These are phyloP conservation scores for Barbarea vulgaris DNA, from an alignment of 345 rosid genomes.

Conservation along the genomic window DNA sequence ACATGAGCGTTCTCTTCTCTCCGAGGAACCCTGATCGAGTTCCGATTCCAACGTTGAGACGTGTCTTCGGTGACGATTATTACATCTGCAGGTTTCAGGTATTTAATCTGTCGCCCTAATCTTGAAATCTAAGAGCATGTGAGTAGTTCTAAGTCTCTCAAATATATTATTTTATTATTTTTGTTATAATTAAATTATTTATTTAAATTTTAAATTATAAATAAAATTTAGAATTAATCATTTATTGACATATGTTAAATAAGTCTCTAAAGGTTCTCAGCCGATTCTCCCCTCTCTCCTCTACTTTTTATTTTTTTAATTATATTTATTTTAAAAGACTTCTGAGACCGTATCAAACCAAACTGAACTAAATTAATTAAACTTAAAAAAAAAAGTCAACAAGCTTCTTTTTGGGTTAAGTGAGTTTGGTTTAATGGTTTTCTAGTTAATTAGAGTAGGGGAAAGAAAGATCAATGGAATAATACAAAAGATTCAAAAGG, in stretches of 20 bases:
- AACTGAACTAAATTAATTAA: background rate
- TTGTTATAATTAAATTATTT: too few species aligned
- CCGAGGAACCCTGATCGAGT: conserved; percentile 59
- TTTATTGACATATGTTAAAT: too few species aligned
- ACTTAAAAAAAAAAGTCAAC: background rate
- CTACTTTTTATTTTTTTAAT: too few species aligned
- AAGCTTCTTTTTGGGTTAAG: background rate
- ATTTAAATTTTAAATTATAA: too few species aligned
- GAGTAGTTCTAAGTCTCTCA: too few species aligned
- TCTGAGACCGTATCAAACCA: conserved; percentile 4
- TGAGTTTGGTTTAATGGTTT: background rate
- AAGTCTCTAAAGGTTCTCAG: too few species aligned
- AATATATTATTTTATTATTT: too few species aligned
- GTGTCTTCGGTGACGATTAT: conserved; percentile 63
- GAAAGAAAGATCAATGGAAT: background rate
- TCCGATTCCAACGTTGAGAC: conserved; percentile 54
- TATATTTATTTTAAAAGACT: too few species aligned
- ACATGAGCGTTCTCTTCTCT: conserved; percentile 48
- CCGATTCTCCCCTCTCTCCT: too few species aligned
- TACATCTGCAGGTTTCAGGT: conserved; percentile 91
- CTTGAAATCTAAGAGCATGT: background rate
- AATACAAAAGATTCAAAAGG: background rate
- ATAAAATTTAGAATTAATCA: too few species aligned
- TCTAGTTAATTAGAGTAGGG: background rate
- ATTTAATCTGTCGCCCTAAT: background rate